phyloP scores from a whole-genome alignment of 768 basidiomycete genomes.

The Ramaria sp. region DNA sequence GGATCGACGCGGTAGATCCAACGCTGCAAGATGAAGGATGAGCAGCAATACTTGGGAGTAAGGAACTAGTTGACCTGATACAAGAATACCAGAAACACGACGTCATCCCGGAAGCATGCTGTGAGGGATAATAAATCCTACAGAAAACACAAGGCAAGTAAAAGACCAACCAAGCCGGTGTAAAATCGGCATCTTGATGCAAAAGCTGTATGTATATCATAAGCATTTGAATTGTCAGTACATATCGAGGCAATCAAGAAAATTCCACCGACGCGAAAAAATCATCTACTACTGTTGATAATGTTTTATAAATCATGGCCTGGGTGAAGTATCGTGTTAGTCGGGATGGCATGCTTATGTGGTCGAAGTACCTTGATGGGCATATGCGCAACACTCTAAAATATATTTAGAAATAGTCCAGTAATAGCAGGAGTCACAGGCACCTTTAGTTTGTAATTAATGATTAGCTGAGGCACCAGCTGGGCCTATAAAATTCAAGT shows the following conservation, averaged over 20 bases:
- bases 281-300: constrained; percentile 87
- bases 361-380: constrained; percentile 61
- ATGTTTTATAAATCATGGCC: constrained; percentile 91
- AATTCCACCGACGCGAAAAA: constrained; percentile 62
- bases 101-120: constrained; percentile 82
- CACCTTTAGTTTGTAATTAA: constrained; percentile 96
- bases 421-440: constrained; percentile 11
- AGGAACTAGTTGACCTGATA: constrained; percentile 55
- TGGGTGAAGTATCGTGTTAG: not conserved
- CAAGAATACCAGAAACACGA: constrained; percentile 84
- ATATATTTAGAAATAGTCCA: not conserved
- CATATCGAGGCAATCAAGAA: not conserved
- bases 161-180: constrained; percentile 54
- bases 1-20: constrained; percentile 98
- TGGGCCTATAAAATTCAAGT: constrained; percentile 47
- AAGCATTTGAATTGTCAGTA: not conserved
- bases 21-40: constrained; percentile 39
- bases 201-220: constrained; percentile 46
- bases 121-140: not conserved
- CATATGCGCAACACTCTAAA: constrained; percentile 90
- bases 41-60: not conserved
- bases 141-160: not conserved
- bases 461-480: constrained; percentile 79
- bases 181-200: constrained; percentile 93
- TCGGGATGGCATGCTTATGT: not conserved